Percentiles rank a stretch among this genome's conserved stretches.
Conservation (phyloP, 768 basidiomycete genomes). For the Amanita pallidorosea region DNA sequence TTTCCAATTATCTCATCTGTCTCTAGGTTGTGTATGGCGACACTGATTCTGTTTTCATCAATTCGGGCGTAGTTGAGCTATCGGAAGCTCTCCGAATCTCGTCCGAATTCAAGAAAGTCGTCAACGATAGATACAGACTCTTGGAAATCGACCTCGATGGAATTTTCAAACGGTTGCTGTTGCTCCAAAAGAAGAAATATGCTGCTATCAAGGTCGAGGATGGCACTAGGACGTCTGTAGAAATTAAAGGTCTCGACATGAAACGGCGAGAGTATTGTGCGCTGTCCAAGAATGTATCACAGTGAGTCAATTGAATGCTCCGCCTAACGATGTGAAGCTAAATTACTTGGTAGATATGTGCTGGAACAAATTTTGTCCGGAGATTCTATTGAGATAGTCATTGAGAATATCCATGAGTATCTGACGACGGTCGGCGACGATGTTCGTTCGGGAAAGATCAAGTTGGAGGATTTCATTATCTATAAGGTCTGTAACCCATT, state of each 20-base stretch:
- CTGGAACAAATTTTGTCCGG: slow-evolving; percentile 88
- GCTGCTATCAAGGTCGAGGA: slow-evolving; percentile 94
- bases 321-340: background rate
- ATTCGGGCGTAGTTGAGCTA: slow-evolving; percentile 85
- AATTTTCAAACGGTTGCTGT: slow-evolving; percentile 83
- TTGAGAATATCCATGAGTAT: slow-evolving; percentile 90
- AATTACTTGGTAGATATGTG: slow-evolving; percentile 50
- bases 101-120: slow-evolving; percentile 85
- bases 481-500: slow-evolving; percentile 52
- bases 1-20: background rate
- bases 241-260: slow-evolving; percentile 98
- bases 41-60: slow-evolving; percentile 98
- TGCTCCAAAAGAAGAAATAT: slow-evolving; percentile 99
- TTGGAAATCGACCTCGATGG: slow-evolving; percentile 96
- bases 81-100: slow-evolving; percentile 88
- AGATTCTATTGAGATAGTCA: slow-evolving; percentile 79
- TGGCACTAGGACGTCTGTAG: slow-evolving; percentile 62
- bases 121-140: slow-evolving; percentile 91
- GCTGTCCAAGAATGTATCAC: slow-evolving; percentile 86
- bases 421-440: slow-evolving; percentile 65
- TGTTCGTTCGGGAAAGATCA: slow-evolving; percentile 66
- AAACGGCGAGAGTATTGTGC: slow-evolving; percentile 93
- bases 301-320: slow-evolving; percentile 39
- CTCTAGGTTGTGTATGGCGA: slow-evolving; percentile 96
- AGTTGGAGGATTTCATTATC: slow-evolving; percentile 91